These are phyloP conservation scores for Choanephora cucurbitarum DNA, from an alignment of 371 early-diverging fungal genomes.

Conservation along the genomic window DNA sequence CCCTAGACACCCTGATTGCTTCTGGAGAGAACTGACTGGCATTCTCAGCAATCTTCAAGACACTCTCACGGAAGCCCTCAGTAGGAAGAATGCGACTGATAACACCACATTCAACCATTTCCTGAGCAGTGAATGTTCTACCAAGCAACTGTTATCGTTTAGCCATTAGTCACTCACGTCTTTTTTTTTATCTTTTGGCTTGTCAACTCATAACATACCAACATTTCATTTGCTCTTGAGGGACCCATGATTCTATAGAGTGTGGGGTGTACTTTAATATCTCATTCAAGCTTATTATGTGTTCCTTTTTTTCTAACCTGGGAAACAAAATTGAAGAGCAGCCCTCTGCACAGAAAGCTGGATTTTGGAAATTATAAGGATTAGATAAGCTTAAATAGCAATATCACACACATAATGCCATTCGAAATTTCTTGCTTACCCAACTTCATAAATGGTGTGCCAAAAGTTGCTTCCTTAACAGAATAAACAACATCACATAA, in stretches of 20 bases:
- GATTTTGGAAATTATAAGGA: neutral
- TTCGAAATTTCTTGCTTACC: conserved; percentile 32
- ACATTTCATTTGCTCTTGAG: conserved; percentile 68
- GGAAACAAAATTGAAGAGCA: conserved; percentile 67
- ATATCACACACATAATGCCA: neutral
- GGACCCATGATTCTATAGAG: conserved; percentile 53
- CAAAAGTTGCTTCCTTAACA: conserved; percentile 61
- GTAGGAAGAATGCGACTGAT: conserved; percentile 54
- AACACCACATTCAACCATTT: conserved; percentile 53
- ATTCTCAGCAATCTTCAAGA: conserved; percentile 48
- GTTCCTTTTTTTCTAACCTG: conserved; percentile 14
- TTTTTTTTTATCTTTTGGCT: neutral
- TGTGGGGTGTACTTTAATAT: no score
- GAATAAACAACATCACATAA: conserved; percentile 73
- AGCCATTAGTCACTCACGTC: no score
- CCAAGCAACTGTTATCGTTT: conserved; percentile 36
- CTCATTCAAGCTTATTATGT: neutral
- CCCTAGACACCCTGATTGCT: conserved; percentile 62
- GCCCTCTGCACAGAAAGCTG: conserved; percentile 70
- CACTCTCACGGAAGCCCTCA: conserved; percentile 53
- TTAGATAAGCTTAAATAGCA: neutral
- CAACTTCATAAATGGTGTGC: conserved; percentile 71
- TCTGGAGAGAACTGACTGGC: conserved; percentile 55
- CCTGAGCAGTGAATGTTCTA: conserved; percentile 55
- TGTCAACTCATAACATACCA: conserved; percentile 29